Evolutionary conservation across 352 stramenopile species (phyloP).

Genomic region (Globisporangium camurandrum): DNA sequence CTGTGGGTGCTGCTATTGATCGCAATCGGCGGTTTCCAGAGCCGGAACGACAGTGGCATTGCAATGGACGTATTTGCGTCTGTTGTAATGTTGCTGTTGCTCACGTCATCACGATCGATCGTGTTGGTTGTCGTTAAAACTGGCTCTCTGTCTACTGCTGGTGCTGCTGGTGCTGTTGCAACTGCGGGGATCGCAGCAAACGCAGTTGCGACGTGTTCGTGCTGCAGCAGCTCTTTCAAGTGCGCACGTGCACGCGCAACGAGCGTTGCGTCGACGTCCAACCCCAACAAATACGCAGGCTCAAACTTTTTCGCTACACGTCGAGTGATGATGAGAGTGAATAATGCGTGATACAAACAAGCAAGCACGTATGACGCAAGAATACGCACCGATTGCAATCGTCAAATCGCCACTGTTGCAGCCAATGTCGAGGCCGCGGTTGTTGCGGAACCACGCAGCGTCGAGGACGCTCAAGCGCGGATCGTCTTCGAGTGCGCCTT

Average conservation of each 20-base stretch:
- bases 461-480: conserved; percentile 50
- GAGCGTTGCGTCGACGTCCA: conserved; percentile 69
- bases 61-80: conserved; percentile 12
- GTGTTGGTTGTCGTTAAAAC: not conserved
- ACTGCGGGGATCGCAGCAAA: conserved; percentile 31
- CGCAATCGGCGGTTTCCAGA: conserved; percentile 48
- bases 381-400: conserved; percentile 41
- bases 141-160: not conserved
- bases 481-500: conserved; percentile 46
- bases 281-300: conserved; percentile 50
- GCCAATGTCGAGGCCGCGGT: conserved; percentile 65
- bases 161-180: not conserved
- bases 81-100: not conserved
- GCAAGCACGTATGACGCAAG: not conserved
- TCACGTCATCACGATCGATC: not conserved
- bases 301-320: conserved; percentile 35
- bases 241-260: conserved; percentile 47
- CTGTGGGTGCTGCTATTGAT: conserved; percentile 18
- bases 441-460: conserved; percentile 54
- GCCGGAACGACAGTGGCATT: conserved; percentile 54
- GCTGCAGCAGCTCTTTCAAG: conserved; percentile 58
- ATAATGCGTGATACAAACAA: not conserved
- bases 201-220: conserved; percentile 45
- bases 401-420: conserved; percentile 82
- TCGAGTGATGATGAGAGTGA: not conserved